Evolutionary conservation across 345 rosid species (phyloP), one percentile per base, ranked within the genome.

Genomic region (Boechera divaricarpa): DNA sequence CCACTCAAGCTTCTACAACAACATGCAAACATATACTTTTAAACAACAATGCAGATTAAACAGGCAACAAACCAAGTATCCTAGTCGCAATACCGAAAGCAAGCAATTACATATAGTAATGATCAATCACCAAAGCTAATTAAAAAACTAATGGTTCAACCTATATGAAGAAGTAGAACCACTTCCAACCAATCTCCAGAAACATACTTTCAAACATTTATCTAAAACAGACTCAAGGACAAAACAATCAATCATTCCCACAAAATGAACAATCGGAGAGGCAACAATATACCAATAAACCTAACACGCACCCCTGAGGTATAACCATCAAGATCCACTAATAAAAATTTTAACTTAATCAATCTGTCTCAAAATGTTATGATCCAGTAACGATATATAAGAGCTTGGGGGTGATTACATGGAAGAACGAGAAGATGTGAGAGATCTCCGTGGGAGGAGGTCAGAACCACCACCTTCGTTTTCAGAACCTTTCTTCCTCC

Each of bases 1-100:
- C 81, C 77, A 44, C 93, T 83, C 58, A 88, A 77, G 79, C 89
- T 88, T 90, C 97, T 92, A 82, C 76, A 47, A 35, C 28, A 55
- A 28, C 26, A 70, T 35, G 29, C 45, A 68, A 5, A 36, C 0
- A 44, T 44, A 44, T 44, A 42, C 11, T 1, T 39, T 39, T 39
- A 2, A 35, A 41, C 44, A 8, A 2, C 38, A 35, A 35, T 4
- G 41, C 3, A 57, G 63, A 18, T 31, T 13, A 15, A 32, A 32
- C 41, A 32, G 31, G 7, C 4, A 61, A 21, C 47, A 59, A 60
- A 35, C 29, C 13, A 58, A 33, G 41, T 57, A 15, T 57, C 62
- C 0, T 13, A 7, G 35, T 32, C 21, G 61, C 61, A 13, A 31
- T 3, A 56, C 3, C 2, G 26, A 57, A 58, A 10, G 21, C 39